Evolutionary conservation across 148 eudicot species (phyloP), one percentile per base, ranked within the genome.

Genomic region (Silene uniflora): DNA sequence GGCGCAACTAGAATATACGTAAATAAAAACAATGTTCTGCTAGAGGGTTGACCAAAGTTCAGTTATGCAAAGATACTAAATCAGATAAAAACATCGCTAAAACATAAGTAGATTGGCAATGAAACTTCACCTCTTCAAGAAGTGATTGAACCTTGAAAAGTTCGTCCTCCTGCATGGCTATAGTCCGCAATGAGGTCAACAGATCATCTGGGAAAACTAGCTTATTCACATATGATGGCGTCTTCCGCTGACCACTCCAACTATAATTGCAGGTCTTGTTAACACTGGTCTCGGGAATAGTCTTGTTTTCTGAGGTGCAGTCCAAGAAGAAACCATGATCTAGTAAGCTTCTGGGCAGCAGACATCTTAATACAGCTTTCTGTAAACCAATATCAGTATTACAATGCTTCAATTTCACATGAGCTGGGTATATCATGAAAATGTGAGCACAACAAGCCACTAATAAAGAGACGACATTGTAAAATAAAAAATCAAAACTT

Each of bases 181-280:
- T 79, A 69, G 98, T 93, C 85, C 98, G 87, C 84, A 93, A 82
- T 42, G 97, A 79, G 81, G 90, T 81, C 76, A 93, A 71, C 71
- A 93, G 86, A 10, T 89, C 91, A 73, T 88, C 92, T 11, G 97
- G 98, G 74, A 93, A 89, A 81, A 93, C 97, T 75, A 93, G 91
- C 32, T 91, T 87, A 72, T 84, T 84, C 39, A 82, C 59, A 68
- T 91, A 95, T 39, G 93, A 83, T 24, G 98, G 98, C 32, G 79
- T 89, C 85, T 86, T 90, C 69, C 98, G 88, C 66, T 82, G 83
- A 76, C 97, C 98, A 85, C 92, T 86, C 98, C 97, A 94, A 83
- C 93, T 95, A 73, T 84, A 89, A 75, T 77, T 79, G 72, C 73
- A 68, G 79, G 71, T 82, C 35, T 67, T 82, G 71, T 44, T 69